These are phyloP conservation scores for Ustilago esculenta DNA, from an alignment of 1,284 basidiomycete species.

Conservation along the genomic window DNA sequence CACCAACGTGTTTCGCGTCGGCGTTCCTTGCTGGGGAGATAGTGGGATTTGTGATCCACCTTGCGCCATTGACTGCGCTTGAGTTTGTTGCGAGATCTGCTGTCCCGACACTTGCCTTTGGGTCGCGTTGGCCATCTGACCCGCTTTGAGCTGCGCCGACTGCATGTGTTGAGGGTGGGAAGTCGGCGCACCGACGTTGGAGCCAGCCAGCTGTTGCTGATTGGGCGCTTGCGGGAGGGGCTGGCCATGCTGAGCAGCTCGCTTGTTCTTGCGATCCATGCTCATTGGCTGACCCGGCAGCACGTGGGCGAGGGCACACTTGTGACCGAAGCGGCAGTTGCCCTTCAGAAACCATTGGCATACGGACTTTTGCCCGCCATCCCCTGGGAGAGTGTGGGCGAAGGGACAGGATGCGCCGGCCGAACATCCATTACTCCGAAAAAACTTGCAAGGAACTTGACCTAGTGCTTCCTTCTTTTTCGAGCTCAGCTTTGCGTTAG, in stretches of 20 bases:
- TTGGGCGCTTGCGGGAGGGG: constrained; percentile 34
- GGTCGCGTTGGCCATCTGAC: background rate
- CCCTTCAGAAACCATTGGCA: constrained; percentile 90
- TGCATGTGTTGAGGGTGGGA: constrained; percentile 4
- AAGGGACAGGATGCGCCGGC: constrained; percentile 95
- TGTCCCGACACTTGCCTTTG: constrained; percentile 19
- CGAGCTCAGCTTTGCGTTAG: constrained; percentile 63
- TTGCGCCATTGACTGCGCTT: background rate
- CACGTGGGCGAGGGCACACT: constrained; percentile 84
- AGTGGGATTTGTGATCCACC: constrained; percentile 1
- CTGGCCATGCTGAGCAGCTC: constrained; percentile 79
- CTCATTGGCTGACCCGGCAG: constrained; percentile 83
- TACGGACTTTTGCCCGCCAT: constrained; percentile 75
- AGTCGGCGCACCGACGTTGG: background rate
- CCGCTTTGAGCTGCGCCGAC: constrained; percentile 3
- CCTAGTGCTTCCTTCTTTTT: constrained; percentile 77
- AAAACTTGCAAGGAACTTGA: constrained; percentile 98
- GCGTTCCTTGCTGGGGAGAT: constrained; percentile 13
- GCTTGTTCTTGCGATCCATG: constrained; percentile 99
- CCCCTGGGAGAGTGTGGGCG: constrained; percentile 75
- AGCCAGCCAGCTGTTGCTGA: constrained; percentile 7
- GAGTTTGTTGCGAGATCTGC: constrained; percentile 12
- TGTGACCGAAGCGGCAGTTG: constrained; percentile 97
- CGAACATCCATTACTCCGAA: constrained; percentile 77
- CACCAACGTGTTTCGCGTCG: constrained; percentile 1